Evolutionary conservation across 306 rosid species (phyloP).

Genomic region (Cucurbita moschata): DNA sequence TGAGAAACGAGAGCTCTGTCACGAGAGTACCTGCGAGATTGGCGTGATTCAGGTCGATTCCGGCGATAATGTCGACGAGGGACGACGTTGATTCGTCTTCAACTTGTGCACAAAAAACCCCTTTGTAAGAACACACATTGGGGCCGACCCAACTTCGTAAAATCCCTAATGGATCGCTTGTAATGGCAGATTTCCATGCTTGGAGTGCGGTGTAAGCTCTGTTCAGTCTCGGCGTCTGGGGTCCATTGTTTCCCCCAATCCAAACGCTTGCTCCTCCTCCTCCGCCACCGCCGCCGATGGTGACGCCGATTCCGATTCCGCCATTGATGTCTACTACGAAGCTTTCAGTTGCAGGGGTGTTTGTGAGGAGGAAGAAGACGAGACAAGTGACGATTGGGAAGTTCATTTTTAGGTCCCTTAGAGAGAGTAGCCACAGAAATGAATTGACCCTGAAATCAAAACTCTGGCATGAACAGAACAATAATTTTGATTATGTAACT

Average conservation of each 20-base stretch:
- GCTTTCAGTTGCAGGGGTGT: background rate
- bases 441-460: background rate
- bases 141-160: conserved; percentile 59
- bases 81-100: conserved; percentile 10
- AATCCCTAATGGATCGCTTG: conserved; percentile 62
- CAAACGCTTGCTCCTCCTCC: conserved; percentile 26
- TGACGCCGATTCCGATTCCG: conserved; percentile 15
- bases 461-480: background rate
- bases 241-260: conserved; percentile 41
- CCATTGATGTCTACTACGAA: background rate
- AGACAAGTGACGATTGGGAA: background rate
- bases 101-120: conserved; percentile 60
- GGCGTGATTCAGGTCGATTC: conserved; percentile 93
- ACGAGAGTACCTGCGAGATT: conserved; percentile 71
- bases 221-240: conserved; percentile 28
- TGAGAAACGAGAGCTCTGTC: conserved; percentile 56
- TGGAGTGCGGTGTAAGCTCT: conserved; percentile 68
- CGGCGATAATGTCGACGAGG: conserved; percentile 44
- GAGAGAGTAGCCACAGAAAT: background rate
- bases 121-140: conserved; percentile 81
- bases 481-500: background rate
- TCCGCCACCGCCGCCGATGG: conserved; percentile 18
- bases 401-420: background rate
- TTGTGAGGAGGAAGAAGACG: background rate
- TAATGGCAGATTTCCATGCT: conserved; percentile 84